Conservation (phyloP, 169 alveolate genomes). For the Plasmodium gaboni region DNA sequence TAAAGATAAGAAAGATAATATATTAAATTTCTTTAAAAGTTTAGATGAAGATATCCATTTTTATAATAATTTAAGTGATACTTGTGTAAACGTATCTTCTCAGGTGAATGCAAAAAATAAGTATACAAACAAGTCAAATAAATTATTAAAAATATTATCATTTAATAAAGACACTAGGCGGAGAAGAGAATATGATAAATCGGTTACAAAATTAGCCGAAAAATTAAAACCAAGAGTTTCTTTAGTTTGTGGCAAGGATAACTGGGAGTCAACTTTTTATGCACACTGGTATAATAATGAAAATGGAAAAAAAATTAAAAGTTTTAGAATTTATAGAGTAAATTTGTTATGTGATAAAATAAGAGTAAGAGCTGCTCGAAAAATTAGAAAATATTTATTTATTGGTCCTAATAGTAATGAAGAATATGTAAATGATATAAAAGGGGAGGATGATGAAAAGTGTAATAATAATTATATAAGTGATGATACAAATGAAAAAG, state of each 20-base stretch:
- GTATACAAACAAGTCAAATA: conserved; percentile 16
- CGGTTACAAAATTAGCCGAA: conserved; percentile 78
- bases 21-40: conserved; percentile 32
- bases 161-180: conserved; percentile 78
- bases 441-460: neutral
- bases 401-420: conserved; percentile 10
- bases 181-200: conserved; percentile 77
- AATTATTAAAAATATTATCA: conserved; percentile 29
- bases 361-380: conserved; percentile 80
- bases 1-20: conserved; percentile 14
- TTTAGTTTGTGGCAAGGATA: conserved; percentile 83
- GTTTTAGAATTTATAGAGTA: conserved; percentile 78
- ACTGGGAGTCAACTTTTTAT: conserved; percentile 87
- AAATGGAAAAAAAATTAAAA: conserved; percentile 75
- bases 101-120: neutral
- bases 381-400: conserved; percentile 39
- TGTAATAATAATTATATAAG: neutral
- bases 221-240: conserved; percentile 79
- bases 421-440: neutral
- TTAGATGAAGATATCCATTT: conserved; percentile 55
- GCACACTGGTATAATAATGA: conserved; percentile 82
- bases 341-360: conserved; percentile 84
- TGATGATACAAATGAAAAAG: neutral
- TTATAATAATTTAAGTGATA: conserved; percentile 49
- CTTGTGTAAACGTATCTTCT: neutral